phyloP scores from a whole-genome alignment of 306 rosid genomes.

The Dalbergia oliveri region DNA sequence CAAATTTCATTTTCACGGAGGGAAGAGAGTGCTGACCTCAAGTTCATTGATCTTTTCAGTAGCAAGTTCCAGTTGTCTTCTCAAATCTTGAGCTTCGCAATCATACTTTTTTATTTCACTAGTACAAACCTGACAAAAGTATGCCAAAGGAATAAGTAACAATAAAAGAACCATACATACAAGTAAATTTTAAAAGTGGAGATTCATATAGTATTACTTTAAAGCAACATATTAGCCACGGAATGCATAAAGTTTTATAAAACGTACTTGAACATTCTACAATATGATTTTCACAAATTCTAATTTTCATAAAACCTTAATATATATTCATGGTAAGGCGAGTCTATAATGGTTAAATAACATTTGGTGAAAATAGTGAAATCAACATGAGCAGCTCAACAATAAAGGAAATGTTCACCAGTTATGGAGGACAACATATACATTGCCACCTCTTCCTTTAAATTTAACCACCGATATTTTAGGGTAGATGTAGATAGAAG shows the following conservation, averaged over 20 bases:
- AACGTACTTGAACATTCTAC: background rate
- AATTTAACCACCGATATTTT: constrained; percentile 8
- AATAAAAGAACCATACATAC: constrained; percentile 20
- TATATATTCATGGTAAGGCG: constrained; percentile 11
- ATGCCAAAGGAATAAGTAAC: constrained; percentile 36
- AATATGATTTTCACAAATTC: constrained; percentile 25
- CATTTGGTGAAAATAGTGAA: constrained; percentile 2
- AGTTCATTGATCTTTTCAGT: constrained; percentile 73
- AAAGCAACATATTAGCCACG: constrained; percentile 16
- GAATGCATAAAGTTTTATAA: constrained; percentile 3
- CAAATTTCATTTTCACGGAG: constrained; percentile 16
- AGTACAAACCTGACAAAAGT: constrained; percentile 56
- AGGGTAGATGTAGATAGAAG: background rate
- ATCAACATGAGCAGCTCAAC: constrained; percentile 28
- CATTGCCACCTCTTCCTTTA: constrained; percentile 11
- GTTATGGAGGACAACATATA: constrained; percentile 19
- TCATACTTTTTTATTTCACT: constrained; percentile 57
- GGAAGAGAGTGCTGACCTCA: constrained; percentile 64
- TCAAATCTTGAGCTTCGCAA: constrained; percentile 66
- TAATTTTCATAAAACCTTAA: constrained; percentile 5
- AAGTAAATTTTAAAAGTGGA: background rate
- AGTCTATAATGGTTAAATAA: constrained; percentile 13
- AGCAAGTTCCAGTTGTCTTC: constrained; percentile 69
- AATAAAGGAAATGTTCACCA: constrained; percentile 28
- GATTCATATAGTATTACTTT: constrained; percentile 11